These are phyloP conservation scores for Phytophthora sansomeana DNA, from an alignment of 352 stramenopile species.

Conservation along the genomic window DNA sequence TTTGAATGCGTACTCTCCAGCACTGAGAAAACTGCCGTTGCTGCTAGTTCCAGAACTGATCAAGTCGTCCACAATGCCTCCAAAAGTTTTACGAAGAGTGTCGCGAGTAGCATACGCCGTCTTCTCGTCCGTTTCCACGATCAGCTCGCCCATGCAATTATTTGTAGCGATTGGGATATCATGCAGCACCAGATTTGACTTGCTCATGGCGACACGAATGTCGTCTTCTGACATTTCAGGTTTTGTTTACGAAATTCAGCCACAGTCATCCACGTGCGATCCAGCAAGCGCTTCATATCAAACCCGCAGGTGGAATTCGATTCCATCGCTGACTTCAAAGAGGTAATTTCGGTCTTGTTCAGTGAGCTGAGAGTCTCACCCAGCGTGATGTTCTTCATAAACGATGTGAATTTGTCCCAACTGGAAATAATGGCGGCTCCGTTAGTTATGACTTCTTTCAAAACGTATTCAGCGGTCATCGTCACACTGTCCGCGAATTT, in stretches of 20 bases:
- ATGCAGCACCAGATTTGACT: slow-evolving; percentile 44
- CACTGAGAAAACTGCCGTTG: slow-evolving; percentile 24
- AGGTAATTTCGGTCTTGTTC: slow-evolving; percentile 17
- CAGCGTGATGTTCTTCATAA: slow-evolving; percentile 32
- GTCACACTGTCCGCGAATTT: slow-evolving; percentile 35
- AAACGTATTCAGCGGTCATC: slow-evolving; percentile 31
- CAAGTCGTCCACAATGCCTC: slow-evolving; percentile 43
- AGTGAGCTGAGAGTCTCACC: slow-evolving; percentile 17
- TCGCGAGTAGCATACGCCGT: slow-evolving; percentile 34
- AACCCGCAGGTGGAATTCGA: slow-evolving; percentile 26
- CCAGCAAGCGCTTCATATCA: slow-evolving; percentile 21
- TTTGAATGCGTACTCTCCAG: slow-evolving; percentile 36
- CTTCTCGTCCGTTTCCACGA: slow-evolving; percentile 13
- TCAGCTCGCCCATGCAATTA: slow-evolving; percentile 37
- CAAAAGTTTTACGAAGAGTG: slow-evolving; percentile 48
- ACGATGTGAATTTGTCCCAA: slow-evolving; percentile 19
- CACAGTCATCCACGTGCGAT: slow-evolving; percentile 22
- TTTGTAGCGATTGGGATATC: slow-evolving; percentile 45
- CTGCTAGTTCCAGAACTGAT: slow-evolving; percentile 35
- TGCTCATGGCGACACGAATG: slow-evolving; percentile 18
- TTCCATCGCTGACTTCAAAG: slow-evolving; percentile 13
- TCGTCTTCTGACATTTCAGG: slow-evolving; percentile 20
- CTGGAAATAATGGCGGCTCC: slow-evolving; percentile 35
- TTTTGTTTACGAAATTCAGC: slow-evolving; percentile 16
- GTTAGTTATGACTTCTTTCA: slow-evolving; percentile 40